Conservation (phyloP, 305 asterid genomes). For the Andrographis paniculata region DNA sequence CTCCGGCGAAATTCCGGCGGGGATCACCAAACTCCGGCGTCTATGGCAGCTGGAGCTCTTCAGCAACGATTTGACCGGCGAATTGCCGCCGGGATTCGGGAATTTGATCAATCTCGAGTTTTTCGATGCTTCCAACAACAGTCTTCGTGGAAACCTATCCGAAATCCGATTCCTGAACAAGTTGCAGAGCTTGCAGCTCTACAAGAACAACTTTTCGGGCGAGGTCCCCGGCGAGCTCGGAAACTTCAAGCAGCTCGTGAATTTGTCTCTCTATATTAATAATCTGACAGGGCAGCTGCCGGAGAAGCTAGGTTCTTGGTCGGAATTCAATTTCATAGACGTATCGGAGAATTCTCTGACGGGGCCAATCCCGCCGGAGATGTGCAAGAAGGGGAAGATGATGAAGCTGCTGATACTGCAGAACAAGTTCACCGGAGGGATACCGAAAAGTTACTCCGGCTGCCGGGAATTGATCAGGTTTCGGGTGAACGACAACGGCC, state of each 20-base stretch:
- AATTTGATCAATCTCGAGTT: slow-evolving; percentile 50
- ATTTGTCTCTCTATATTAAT: slow-evolving; percentile 57
- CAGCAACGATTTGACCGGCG: slow-evolving; percentile 44
- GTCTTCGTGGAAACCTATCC: slow-evolving; percentile 50
- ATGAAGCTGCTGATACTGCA: slow-evolving; percentile 41
- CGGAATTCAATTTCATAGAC: slow-evolving; percentile 55
- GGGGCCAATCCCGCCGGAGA: slow-evolving; percentile 82
- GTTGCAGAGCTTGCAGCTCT: slow-evolving; percentile 57
- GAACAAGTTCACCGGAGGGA: slow-evolving; percentile 69
- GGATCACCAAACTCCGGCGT: slow-evolving; percentile 49
- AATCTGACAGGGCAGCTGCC: slow-evolving; percentile 63
- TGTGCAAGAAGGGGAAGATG: slow-evolving; percentile 74
- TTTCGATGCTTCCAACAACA: slow-evolving; percentile 65
- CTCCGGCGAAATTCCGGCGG: slow-evolving; percentile 57
- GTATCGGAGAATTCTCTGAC: slow-evolving; percentile 66
- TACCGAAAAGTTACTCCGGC: slow-evolving; percentile 50
- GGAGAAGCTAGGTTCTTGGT: slow-evolving; percentile 69
- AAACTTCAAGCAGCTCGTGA: slow-evolving; percentile 49
- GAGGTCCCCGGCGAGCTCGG: slow-evolving; percentile 73
- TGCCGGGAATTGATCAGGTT: slow-evolving; percentile 50
- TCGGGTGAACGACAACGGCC: slow-evolving; percentile 55
- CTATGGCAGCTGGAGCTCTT: slow-evolving; percentile 80
- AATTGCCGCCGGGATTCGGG: slow-evolving; percentile 59
- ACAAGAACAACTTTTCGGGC: slow-evolving; percentile 55
- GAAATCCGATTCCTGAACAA: slow-evolving; percentile 47